A percentile compares a stretch with the other conserved stretches of the same genome.
Evolutionary conservation across 805 yeast genomes (phyloP).

Genomic region (Priceomyces medius): DNA sequence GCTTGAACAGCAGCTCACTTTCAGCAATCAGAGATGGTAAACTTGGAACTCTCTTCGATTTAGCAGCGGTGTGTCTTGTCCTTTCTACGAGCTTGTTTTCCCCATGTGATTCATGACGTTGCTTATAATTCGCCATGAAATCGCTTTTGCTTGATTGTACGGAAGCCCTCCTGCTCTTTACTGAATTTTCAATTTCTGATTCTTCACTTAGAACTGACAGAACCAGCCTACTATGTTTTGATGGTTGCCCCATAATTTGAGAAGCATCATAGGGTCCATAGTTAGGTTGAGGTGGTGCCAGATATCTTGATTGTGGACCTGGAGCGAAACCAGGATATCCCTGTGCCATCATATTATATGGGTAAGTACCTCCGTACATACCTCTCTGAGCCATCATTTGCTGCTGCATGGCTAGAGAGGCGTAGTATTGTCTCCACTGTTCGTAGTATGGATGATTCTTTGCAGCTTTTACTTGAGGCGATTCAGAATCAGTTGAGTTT

Average conservation of each 20-base stretch:
- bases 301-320: neutral
- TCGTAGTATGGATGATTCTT: slow-evolving; percentile 32
- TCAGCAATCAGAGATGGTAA: slow-evolving; percentile 25
- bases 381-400: slow-evolving; percentile 4
- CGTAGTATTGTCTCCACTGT: slow-evolving; percentile 41
- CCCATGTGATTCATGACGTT: neutral
- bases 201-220: neutral
- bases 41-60: slow-evolving; percentile 35
- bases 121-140: slow-evolving; percentile 1
- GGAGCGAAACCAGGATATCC: neutral
- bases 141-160: slow-evolving; percentile 2
- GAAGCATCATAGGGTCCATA: neutral
- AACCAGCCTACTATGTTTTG: neutral
- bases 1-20: neutral
- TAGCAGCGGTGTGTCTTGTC: slow-evolving; percentile 30
- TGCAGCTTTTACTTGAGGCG: slow-evolving; percentile 6
- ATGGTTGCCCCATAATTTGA: too few species aligned
- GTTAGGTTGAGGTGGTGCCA: neutral
- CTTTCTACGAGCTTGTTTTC: slow-evolving; percentile 18
- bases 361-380: neutral
- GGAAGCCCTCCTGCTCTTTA: neutral
- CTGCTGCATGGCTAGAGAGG: slow-evolving; percentile 19
- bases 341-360: neutral
- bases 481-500: neutral
- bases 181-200: neutral